phyloP scores from a whole-genome alignment of 768 basidiomycete genomes.

The Agaricus subrufescens region DNA sequence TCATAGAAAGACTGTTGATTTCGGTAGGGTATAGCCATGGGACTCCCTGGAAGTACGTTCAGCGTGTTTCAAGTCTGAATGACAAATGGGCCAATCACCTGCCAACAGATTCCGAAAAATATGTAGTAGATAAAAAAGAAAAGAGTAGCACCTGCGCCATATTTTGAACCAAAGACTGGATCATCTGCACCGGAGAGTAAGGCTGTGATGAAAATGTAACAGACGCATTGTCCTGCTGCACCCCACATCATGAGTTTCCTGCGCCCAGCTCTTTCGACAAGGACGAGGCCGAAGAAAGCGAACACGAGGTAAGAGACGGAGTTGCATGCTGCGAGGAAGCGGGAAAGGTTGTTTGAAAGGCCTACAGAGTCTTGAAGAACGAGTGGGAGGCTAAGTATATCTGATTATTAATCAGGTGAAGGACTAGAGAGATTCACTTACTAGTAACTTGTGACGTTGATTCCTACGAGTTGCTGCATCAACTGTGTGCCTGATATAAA shows the following conservation, averaged over 20 bases:
- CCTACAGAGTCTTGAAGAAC: slow-evolving; percentile 49
- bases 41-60: slow-evolving; percentile 28
- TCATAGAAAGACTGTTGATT: slow-evolving; percentile 46
- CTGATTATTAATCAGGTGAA: not conserved
- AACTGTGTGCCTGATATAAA: slow-evolving; percentile 36
- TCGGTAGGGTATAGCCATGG: slow-evolving; percentile 49
- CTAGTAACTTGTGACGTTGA: slow-evolving; percentile 53
- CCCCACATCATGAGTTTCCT: slow-evolving; percentile 52
- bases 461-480: slow-evolving; percentile 49
- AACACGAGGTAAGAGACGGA: slow-evolving; percentile 46
- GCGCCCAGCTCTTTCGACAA: slow-evolving; percentile 45
- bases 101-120: slow-evolving; percentile 50
- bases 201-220: slow-evolving; percentile 39
- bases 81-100: slow-evolving; percentile 22
- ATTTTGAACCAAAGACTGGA: slow-evolving; percentile 25
- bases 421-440: slow-evolving; percentile 14
- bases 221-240: slow-evolving; percentile 44
- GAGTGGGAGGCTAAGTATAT: slow-evolving; percentile 32
- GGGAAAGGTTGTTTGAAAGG: slow-evolving; percentile 42
- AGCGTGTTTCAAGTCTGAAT: not conserved
- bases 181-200: slow-evolving; percentile 33
- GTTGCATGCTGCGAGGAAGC: slow-evolving; percentile 48
- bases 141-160: slow-evolving; percentile 38
- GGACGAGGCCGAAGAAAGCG: slow-evolving; percentile 38
- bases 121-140: slow-evolving; percentile 50